Conservation (phyloP, 805 yeast species). For the Metschnikowia orientalis region DNA sequence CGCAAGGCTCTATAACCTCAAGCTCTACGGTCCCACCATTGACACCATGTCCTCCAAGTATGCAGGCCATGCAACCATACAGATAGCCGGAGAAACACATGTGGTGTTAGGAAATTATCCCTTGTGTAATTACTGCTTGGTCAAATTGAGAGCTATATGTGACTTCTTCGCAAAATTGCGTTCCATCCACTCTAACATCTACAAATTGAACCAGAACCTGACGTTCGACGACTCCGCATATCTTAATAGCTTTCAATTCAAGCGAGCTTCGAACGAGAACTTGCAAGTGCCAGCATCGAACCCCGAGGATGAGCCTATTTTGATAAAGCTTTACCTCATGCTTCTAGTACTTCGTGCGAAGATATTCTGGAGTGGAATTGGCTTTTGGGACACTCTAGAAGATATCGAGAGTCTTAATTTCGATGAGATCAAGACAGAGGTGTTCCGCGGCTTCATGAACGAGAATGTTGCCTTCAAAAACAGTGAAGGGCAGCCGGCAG, state of each 20-base stretch:
- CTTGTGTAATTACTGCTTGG: constrained; percentile 76
- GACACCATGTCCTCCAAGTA: constrained; percentile 10
- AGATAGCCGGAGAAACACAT: constrained; percentile 20
- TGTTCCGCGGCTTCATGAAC: constrained; percentile 11
- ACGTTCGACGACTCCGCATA: constrained; percentile 25
- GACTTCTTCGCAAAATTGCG: constrained; percentile 78
- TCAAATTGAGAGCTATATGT: constrained; percentile 74
- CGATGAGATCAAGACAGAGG: constrained; percentile 14
- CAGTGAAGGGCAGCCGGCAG: too few species aligned
- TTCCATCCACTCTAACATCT: constrained; percentile 49
- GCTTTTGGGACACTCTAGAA: constrained; percentile 62
- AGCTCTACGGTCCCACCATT: constrained; percentile 34
- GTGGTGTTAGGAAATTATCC: constrained; percentile 49
- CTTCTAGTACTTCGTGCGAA: constrained; percentile 56
- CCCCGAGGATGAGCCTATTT: constrained; percentile 29
- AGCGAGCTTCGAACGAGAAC: constrained; percentile 17
- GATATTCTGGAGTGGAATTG: constrained; percentile 79
- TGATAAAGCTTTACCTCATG: constrained; percentile 50
- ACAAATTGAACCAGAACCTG: constrained; percentile 46
- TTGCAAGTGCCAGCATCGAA: constrained; percentile 6
- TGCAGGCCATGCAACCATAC: constrained; percentile 11
- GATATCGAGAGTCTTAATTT: constrained; percentile 24
- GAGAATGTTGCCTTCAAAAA: constrained; percentile 16
- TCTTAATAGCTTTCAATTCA: constrained; percentile 26
- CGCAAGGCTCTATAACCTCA: constrained; percentile 70